phyloP scores from a whole-genome alignment of 108 stramenopile genomes.

The Nitzschia palea region DNA sequence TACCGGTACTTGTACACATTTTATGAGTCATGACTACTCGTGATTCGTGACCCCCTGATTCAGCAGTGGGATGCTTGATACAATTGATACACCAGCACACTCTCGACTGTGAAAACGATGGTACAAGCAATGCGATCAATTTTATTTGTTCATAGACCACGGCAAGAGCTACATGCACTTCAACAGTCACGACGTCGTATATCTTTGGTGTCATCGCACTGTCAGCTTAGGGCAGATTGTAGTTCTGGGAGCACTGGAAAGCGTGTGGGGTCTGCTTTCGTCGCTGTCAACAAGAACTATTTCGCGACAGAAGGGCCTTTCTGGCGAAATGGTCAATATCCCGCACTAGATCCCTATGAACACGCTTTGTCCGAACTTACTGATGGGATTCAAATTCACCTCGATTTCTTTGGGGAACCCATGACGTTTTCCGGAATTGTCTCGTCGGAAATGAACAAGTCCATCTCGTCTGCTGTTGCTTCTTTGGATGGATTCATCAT shows the following conservation, averaged over 20 bases:
- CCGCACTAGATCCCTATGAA: conserved; percentile 17
- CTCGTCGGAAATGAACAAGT: neutral
- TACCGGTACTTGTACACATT: no score
- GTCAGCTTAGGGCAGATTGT: neutral
- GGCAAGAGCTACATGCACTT: neutral
- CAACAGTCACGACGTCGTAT: neutral
- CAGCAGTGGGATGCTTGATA: no score
- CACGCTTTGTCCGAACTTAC: conserved; percentile 23
- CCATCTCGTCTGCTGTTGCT: conserved; percentile 38
- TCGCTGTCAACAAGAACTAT: neutral
- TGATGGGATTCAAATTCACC: conserved; percentile 40
- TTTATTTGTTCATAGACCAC: no score
- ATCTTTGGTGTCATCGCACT: neutral
- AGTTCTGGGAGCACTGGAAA: neutral
- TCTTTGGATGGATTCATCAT: conserved; percentile 69
- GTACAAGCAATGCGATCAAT: no score
- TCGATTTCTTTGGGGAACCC: conserved; percentile 85
- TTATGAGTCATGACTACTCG: no score
- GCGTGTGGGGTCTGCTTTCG: no score
- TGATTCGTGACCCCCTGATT: no score
- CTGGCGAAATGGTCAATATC: neutral
- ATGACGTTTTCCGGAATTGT: conserved; percentile 55
- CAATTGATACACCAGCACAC: no score
- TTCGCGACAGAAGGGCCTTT: neutral
- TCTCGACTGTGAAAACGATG: no score